A percentile compares a stretch with the other conserved stretches of the same genome.
Evolutionary conservation across 129 eudicot genomes (phyloP).

Genomic region (Centella asiatica): DNA sequence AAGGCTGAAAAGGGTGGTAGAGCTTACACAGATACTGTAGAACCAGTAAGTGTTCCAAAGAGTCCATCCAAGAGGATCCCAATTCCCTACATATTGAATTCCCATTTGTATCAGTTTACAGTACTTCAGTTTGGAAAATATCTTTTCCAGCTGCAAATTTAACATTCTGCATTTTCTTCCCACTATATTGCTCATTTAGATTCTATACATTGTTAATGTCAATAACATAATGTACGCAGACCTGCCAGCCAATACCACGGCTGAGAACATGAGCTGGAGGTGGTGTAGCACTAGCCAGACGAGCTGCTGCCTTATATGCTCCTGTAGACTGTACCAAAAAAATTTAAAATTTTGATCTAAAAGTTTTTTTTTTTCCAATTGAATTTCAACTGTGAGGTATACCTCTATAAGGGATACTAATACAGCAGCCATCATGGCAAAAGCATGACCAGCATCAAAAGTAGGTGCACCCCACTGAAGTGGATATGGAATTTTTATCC

Average conservation of each 20-base stretch:
- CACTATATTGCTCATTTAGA: no score
- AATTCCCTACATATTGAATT: slow-evolving; percentile 45
- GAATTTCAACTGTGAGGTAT: neutral
- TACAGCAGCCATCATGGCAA: slow-evolving; percentile 99
- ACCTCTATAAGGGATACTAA: slow-evolving; percentile 93
- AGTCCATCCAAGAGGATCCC: slow-evolving; percentile 88
- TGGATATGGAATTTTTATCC: slow-evolving; percentile 97
- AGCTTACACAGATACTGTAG: slow-evolving; percentile 87
- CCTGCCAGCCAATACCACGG: slow-evolving; percentile 99
- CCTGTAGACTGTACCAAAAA: slow-evolving; percentile 78
- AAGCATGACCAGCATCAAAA: slow-evolving; percentile 89
- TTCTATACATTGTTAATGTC: neutral
- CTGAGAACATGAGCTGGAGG: slow-evolving; percentile 99
- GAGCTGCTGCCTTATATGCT: slow-evolving; percentile 94
- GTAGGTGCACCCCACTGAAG: slow-evolving; percentile 99
- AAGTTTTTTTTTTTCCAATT: no score
- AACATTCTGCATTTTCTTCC: slow-evolving; percentile 4
- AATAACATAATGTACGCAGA: slow-evolving; percentile 21
- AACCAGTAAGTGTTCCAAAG: slow-evolving; percentile 89
- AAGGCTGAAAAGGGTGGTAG: neutral
- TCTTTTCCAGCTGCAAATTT: no score
- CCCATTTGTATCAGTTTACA: neutral
- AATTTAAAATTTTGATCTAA: no score
- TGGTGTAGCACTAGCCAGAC: slow-evolving; percentile 97
- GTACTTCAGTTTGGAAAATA: neutral